Evolutionary conservation across 2,329 filamentous ascomycete genomes (phyloP).

Genomic region (Paecilomyces sp.): DNA sequence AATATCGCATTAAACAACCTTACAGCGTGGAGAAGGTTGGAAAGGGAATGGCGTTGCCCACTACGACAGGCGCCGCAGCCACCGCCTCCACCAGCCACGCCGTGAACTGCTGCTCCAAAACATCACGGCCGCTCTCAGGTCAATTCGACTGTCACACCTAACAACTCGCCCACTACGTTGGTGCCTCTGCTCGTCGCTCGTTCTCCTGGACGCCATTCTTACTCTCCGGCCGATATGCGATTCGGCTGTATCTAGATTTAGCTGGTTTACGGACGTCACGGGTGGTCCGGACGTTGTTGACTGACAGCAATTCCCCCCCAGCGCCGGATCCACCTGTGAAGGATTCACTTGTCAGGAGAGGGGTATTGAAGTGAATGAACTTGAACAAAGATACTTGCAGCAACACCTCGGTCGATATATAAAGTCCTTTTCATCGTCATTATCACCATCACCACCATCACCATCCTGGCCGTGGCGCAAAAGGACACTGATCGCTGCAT

Average conservation of each 20-base stretch:
- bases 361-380: not conserved
- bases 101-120: slow-evolving; percentile 14
- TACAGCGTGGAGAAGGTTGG: not conserved
- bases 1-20: not conserved
- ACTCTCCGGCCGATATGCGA: slow-evolving; percentile 13
- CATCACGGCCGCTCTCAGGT: slow-evolving; percentile 7
- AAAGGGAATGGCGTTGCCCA: slow-evolving; percentile 21
- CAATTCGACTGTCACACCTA: not conserved
- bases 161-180: not conserved
- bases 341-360: not conserved
- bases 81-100: slow-evolving; percentile 5
- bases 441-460: not conserved
- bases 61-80: slow-evolving; percentile 21
- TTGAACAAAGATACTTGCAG: not conserved
- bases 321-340: not conserved
- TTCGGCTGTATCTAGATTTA: slow-evolving; percentile 11
- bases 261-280: slow-evolving; percentile 15
- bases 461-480: not conserved
- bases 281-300: slow-evolving; percentile 14
- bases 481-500: not conserved
- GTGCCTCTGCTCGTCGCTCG: not conserved
- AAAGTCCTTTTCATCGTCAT: not conserved
- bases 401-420: not conserved
- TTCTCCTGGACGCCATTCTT: not conserved
- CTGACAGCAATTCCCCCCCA: slow-evolving; percentile 6